These are phyloP conservation scores for Lachnellula hyalina DNA, from an alignment of 2,329 filamentous ascomycete genomes.

Conservation along the genomic window DNA sequence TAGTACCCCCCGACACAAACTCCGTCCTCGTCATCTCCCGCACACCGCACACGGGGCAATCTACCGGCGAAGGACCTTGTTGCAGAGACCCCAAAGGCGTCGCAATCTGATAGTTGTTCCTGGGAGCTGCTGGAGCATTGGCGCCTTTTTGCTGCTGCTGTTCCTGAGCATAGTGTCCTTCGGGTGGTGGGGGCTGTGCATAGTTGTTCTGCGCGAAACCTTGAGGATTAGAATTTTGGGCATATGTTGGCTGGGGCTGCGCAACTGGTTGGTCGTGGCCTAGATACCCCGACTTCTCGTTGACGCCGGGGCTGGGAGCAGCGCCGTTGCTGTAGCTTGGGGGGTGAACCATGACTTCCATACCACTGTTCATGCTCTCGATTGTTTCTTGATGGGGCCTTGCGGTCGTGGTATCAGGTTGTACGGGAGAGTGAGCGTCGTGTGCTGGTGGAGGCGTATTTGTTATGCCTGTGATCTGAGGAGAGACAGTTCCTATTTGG, in stretches of 20 bases:
- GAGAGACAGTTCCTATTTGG: not conserved
- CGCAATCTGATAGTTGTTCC: conserved; percentile 12
- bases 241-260: not conserved
- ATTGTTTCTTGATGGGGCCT: not conserved
- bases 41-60: conserved; percentile 22
- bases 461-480: not conserved
- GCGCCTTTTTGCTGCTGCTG: not conserved
- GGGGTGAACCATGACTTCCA: not conserved
- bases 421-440: not conserved
- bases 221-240: too few relatives aligned
- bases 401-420: not conserved
- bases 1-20: conserved; percentile 16
- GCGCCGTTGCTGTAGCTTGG: not conserved
- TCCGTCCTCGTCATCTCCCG: conserved; percentile 18
- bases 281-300: not conserved
- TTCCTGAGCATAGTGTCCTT: not conserved
- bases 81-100: conserved; percentile 13
- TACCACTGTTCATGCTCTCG: not conserved
- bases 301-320: not conserved
- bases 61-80: conserved; percentile 13
- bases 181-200: not conserved
- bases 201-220: not conserved
- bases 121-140: not conserved
- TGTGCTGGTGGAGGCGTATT: not conserved
- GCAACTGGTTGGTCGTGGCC: not conserved